phyloP scores from a whole-genome alignment of 148 eudicot genomes.

The Dianthus caryophyllus region DNA sequence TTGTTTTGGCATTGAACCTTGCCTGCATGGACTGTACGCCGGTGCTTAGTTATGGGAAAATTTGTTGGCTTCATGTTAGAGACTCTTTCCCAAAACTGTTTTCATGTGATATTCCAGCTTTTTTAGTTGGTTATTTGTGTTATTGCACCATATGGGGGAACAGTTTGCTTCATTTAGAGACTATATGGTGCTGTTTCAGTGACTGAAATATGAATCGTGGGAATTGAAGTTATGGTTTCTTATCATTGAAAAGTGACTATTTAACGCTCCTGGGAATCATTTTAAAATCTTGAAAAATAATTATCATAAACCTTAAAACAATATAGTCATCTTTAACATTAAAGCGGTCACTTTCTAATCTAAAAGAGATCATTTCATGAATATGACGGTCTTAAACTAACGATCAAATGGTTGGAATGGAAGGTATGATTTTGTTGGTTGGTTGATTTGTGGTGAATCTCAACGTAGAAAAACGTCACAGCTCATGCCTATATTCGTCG shows the following conservation, averaged over 20 bases:
- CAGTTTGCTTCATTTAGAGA: not conserved
- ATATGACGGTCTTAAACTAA: no score
- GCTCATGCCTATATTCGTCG: not conserved
- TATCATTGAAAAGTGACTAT: no score
- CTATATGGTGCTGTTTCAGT: not conserved
- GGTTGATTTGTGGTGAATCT: no score
- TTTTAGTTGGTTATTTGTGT: not conserved
- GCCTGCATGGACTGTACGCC: not conserved
- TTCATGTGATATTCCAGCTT: conserved; percentile 1
- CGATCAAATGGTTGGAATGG: not conserved
- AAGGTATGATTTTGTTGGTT: not conserved
- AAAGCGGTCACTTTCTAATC: no score
- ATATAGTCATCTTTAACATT: no score
- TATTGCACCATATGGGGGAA: conserved; percentile 1
- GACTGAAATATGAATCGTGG: not conserved
- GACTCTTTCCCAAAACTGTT: not conserved
- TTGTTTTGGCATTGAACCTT: not conserved
- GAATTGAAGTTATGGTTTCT: conserved; percentile 2
- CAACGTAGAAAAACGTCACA: not conserved
- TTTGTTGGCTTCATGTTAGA: not conserved
- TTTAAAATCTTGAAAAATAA: no score
- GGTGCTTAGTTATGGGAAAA: not conserved
- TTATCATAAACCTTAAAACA: no score
- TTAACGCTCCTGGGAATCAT: no score
- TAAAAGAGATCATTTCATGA: no score